Conservation (phyloP, 768 basidiomycete species). For the Rhodotorula graminis region DNA sequence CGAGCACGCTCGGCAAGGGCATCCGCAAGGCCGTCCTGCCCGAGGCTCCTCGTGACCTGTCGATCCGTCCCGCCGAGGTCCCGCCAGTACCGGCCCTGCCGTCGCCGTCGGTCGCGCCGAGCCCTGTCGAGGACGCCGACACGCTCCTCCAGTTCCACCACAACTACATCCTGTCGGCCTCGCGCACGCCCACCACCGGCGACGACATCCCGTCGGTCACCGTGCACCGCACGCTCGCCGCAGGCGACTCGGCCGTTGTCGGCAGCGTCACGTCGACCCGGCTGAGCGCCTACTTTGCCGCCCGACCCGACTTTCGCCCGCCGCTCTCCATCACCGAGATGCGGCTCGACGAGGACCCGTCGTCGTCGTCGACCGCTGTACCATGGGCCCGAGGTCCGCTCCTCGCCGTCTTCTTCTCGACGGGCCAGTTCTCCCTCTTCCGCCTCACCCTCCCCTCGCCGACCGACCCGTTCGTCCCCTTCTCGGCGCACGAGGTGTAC, state of each 20-base stretch:
- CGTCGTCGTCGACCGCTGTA: neutral
- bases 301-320: conserved; percentile 11
- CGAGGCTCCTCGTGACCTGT: neutral
- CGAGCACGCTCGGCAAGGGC: conserved; percentile 1
- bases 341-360: conserved; percentile 9
- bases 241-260: conserved; percentile 1
- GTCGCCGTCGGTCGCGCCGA: neutral
- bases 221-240: conserved; percentile 15
- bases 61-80: neutral
- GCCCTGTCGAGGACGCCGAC: neutral
- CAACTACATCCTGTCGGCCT: conserved; percentile 23
- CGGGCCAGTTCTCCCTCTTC: conserved; percentile 36
- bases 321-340: conserved; percentile 20
- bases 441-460: conserved; percentile 14
- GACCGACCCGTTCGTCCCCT: neutral
- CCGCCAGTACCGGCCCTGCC: neutral
- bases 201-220: conserved; percentile 5
- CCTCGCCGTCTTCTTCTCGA: conserved; percentile 28
- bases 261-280: conserved; percentile 13
- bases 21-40: conserved; percentile 19
- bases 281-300: conserved; percentile 11
- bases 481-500: conserved; percentile 8
- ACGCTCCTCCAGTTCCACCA: conserved; percentile 29
- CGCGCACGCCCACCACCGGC: neutral
- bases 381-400: no score